These are phyloP conservation scores for Neonectria ditissima DNA, from an alignment of 2,329 filamentous ascomycete genomes.

Conservation along the genomic window DNA sequence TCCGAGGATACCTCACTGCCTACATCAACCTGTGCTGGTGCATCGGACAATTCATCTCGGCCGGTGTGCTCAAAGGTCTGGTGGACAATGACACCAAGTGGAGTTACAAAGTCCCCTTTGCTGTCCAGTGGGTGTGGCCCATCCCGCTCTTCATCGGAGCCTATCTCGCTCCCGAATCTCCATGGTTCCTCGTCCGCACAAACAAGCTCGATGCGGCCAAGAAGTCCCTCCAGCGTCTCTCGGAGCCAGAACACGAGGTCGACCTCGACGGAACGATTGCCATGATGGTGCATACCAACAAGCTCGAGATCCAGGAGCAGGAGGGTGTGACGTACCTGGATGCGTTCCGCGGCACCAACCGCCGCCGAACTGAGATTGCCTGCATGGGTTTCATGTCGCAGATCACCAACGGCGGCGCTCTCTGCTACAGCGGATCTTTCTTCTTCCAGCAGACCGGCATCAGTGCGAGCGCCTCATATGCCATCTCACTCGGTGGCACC, in stretches of 20 bases:
- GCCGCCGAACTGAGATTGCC: conserved; percentile 59
- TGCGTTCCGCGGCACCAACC: conserved; percentile 61
- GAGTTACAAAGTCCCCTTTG: conserved; percentile 57
- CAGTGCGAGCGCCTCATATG: conserved; percentile 51
- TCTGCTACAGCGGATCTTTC: conserved; percentile 58
- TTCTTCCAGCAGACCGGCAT: conserved; percentile 62
- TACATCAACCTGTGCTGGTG: conserved; percentile 59
- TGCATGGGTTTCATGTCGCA: conserved; percentile 57
- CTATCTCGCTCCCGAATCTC: conserved; percentile 52
- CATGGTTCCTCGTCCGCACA: conserved; percentile 52
- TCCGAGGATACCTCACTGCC: conserved; percentile 57
- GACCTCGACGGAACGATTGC: conserved; percentile 53
- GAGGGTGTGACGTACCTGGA: conserved; percentile 57
- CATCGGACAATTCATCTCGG: conserved; percentile 57
- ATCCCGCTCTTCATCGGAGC: conserved; percentile 49
- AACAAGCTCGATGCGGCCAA: conserved; percentile 49
- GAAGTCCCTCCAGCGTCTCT: conserved; percentile 47
- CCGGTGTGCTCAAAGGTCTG: conserved; percentile 55
- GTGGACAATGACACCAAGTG: conserved; percentile 49
- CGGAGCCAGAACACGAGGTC: conserved; percentile 47
- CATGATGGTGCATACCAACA: conserved; percentile 59
- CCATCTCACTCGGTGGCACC: conserved; percentile 56
- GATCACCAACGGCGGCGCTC: conserved; percentile 54
- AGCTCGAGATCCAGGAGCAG: conserved; percentile 57
- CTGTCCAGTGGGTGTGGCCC: conserved; percentile 56